Conservation (phyloP, 805 yeast genomes). For the Ogataea pignaliae region DNA sequence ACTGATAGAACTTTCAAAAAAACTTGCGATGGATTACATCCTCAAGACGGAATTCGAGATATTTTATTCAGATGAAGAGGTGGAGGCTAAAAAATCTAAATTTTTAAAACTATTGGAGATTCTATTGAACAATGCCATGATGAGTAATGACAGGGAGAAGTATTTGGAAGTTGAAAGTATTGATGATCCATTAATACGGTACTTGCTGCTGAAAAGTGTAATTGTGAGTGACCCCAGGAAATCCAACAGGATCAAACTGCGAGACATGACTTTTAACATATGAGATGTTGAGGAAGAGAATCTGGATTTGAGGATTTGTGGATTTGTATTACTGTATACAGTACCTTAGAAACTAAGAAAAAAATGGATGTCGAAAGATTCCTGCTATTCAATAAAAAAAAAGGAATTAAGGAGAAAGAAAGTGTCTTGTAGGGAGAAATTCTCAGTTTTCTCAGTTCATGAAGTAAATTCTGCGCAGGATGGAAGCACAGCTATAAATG, state of each 20-base stretch:
- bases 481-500: slow-evolving; percentile 41
- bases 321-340: neutral
- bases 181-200: slow-evolving; percentile 32
- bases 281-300: slow-evolving; percentile 2
- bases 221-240: slow-evolving; percentile 24
- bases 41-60: slow-evolving; percentile 22
- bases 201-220: slow-evolving; percentile 25
- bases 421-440: no score
- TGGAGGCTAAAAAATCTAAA: slow-evolving; percentile 16
- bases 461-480: slow-evolving; percentile 45
- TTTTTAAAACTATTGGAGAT: slow-evolving; percentile 28
- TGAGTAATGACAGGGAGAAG: slow-evolving; percentile 8
- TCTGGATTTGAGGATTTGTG: neutral
- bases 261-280: slow-evolving; percentile 18
- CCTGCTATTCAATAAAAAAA: neutral
- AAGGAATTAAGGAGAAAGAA: no score
- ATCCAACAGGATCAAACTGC: slow-evolving; percentile 25
- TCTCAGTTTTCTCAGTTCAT: slow-evolving; percentile 19
- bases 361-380: no score
- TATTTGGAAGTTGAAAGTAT: slow-evolving; percentile 24
- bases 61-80: slow-evolving; percentile 15
- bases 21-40: slow-evolving; percentile 25
- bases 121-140: slow-evolving; percentile 27
- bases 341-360: neutral
- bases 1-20: slow-evolving; percentile 22